A percentile compares a stretch with the other conserved stretches of the same genome.
Evolutionary conservation across 202 grass and related monocot genomes (phyloP).

Genomic region (Zizania palustris): DNA sequence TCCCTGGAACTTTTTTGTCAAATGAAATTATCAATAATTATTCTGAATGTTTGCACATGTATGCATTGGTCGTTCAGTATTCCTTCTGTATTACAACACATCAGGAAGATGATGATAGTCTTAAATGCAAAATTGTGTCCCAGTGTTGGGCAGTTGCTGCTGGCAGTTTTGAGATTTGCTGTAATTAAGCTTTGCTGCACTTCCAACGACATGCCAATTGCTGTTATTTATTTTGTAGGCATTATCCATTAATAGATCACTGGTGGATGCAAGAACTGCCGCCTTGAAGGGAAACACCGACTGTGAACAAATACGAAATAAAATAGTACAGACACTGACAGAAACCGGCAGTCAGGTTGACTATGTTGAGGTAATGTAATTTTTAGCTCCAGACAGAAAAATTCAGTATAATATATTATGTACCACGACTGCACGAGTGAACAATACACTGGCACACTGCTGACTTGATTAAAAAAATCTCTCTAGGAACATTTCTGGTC

Average conservation of each 20-base stretch:
- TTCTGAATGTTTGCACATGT: not conserved
- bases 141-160: not conserved
- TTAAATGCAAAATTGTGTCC: not conserved
- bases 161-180: not conserved
- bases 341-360: conserved; percentile 74
- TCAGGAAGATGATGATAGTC: not conserved
- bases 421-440: no score
- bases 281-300: conserved; percentile 48
- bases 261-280: conserved; percentile 63
- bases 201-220: not conserved
- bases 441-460: not conserved
- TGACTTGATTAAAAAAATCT: not conserved
- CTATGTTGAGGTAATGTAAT: conserved; percentile 76
- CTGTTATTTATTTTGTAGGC: conserved; percentile 55
- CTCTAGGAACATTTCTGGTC: not conserved
- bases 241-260: conserved; percentile 65
- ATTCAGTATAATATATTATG: not conserved
- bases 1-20: not conserved
- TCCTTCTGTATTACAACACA: not conserved
- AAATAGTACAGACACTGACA: conserved; percentile 53
- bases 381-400: not conserved
- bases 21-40: not conserved
- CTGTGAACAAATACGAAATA: conserved; percentile 63
- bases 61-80: not conserved
- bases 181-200: not conserved